Evolutionary conservation across 1,284 basidiomycete species (phyloP).

Genomic region (Heterobasidion irregulare): DNA sequence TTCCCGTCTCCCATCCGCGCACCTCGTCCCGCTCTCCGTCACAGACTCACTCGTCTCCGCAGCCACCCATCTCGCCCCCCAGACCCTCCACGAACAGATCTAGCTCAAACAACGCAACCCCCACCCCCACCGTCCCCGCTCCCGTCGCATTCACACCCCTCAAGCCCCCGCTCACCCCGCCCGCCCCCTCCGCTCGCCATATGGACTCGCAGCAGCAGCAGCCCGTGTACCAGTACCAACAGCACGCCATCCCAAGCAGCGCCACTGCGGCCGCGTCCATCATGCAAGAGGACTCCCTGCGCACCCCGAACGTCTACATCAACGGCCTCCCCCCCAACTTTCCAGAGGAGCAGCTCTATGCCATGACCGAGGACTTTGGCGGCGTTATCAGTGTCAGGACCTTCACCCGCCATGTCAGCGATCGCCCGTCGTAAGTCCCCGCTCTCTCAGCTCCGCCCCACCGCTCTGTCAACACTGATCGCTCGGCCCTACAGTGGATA

Average conservation of each 20-base stretch:
- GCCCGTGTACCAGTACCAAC: background rate
- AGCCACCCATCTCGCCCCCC: slow-evolving; percentile 13
- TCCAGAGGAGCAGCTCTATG: slow-evolving; percentile 34
- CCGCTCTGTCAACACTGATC: background rate
- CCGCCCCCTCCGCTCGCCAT: slow-evolving; percentile 1
- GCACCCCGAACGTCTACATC: slow-evolving; percentile 40
- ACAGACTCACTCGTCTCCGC: background rate
- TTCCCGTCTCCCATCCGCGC: slow-evolving; percentile 4
- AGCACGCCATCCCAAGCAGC: background rate
- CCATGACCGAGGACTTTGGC: slow-evolving; percentile 30
- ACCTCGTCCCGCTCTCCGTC: slow-evolving; percentile 1
- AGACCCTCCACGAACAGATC: slow-evolving; percentile 1
- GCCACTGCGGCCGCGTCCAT: background rate
- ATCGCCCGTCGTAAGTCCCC: slow-evolving; percentile 29
- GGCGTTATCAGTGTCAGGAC: slow-evolving; percentile 32
- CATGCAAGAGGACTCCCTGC: slow-evolving; percentile 8
- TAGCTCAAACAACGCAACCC: background rate
- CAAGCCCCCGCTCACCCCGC: slow-evolving; percentile 1
- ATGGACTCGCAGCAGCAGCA: background rate
- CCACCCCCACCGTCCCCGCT: background rate
- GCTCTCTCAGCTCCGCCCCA: background rate
- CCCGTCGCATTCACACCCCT: background rate
- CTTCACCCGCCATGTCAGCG: slow-evolving; percentile 34
- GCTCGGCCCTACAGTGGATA: slow-evolving; percentile 45
- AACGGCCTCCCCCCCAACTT: slow-evolving; percentile 41